Evolutionary conservation across 768 basidiomycete genomes (phyloP), one percentile per base, ranked within the genome.

Genomic region (Termitomyces sp.): DNA sequence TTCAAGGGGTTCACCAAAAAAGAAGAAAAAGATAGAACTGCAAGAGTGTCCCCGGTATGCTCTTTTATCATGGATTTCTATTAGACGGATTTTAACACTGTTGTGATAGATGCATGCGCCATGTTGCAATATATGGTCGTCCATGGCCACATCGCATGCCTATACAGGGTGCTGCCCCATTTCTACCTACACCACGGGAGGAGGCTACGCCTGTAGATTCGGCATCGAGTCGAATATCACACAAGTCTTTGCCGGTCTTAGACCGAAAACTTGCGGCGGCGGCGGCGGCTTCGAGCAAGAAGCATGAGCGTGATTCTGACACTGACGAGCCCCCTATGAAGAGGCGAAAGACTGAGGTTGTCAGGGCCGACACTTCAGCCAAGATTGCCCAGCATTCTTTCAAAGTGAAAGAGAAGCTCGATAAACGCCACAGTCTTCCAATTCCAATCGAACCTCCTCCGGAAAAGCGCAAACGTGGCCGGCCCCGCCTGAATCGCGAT

Each of bases 21-120:
- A 82, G 71, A 86, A 83, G 68, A 86, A 86, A 71, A 77, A 77
- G 62, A 82, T 83, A 62, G 60, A 57, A 6, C 43, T 29, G 36
- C 83, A 84, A 63, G 87, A 90, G 34, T 93, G 91, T 72, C 89
- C 89, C 59, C 80, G 91, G 91, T 93, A 71, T 64, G 82, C 75
- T 56, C 38, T 61, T 63, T 29, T 45, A 62, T 55, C 45, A 51
- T 25, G 15, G 63, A 54, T 65, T 61, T 63, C 57, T 47, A 17
- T 25, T 2, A 53, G 46, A 66, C 54, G 55, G 29, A 25, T 47
- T 31, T 17, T 57, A 46, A 47, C 45, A 7, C 12, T 8, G 15
- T 50, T 50, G 46, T 32, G 36, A 52, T 48, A 92, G 91, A 61
- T 93, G 91, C 70, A 80, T 92, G 73, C 87, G 91, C 20, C 91